Evolutionary conservation across 495 filamentous ascomycete species (phyloP).

Genomic region (Penicillium parvum): DNA sequence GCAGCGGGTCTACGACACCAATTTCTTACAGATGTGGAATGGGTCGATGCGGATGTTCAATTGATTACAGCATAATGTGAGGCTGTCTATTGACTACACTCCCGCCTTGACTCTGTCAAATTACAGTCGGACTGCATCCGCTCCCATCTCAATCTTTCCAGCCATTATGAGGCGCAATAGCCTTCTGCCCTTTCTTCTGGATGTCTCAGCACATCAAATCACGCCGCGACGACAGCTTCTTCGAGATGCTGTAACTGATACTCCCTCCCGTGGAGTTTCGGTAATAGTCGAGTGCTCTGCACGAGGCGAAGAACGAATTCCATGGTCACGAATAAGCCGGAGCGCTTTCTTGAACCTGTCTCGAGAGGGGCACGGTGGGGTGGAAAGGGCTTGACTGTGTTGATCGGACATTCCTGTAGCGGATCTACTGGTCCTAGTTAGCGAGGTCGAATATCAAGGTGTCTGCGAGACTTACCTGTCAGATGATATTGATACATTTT

Average conservation of each 20-base stretch:
- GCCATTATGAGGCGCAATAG: too few species aligned
- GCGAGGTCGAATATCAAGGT: not conserved
- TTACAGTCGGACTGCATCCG: too few species aligned
- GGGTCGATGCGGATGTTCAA: not conserved
- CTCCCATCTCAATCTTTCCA: too few species aligned
- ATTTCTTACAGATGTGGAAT: not conserved
- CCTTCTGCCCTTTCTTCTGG: not conserved
- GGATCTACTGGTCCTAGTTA: not conserved
- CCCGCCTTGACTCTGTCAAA: not conserved
- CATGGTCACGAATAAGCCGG: slow-evolving; percentile 92
- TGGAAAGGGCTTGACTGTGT: slow-evolving; percentile 92
- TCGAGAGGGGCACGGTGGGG: slow-evolving; percentile 70
- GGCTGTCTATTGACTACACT: not conserved
- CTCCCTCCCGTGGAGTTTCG: slow-evolving; percentile 42
- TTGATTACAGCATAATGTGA: slow-evolving; percentile 10
- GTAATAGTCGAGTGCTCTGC: slow-evolving; percentile 49
- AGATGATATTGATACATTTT: not conserved
- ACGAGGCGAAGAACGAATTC: slow-evolving; percentile 51
- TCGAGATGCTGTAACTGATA: slow-evolving; percentile 53
- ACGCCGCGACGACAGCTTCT: slow-evolving; percentile 55
- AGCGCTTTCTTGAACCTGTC: slow-evolving; percentile 74
- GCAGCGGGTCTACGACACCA: too few species aligned
- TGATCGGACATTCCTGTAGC: slow-evolving; percentile 49
- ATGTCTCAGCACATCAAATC: slow-evolving; percentile 5
- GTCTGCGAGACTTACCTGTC: not conserved